Evolutionary conservation across 139 green algal genomes (phyloP).

Genomic region (Chlorella sp.): DNA sequence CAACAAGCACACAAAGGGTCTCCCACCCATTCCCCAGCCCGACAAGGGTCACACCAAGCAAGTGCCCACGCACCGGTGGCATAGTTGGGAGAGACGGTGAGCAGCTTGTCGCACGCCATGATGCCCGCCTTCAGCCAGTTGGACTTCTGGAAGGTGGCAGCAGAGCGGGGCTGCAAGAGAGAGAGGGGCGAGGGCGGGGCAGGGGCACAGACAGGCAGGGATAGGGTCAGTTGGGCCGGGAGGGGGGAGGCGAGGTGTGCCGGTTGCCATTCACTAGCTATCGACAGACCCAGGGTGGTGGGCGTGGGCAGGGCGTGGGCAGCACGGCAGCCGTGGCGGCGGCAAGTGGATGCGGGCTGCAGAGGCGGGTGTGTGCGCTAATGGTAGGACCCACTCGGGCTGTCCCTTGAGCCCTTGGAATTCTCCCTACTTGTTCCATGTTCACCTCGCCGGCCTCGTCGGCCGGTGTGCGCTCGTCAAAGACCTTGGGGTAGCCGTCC

Average conservation of each 20-base stretch:
- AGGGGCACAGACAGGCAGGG: neutral
- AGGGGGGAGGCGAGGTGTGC: neutral
- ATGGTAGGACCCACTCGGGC: too few species aligned
- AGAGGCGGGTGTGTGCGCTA: too few species aligned
- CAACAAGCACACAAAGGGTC: too few species aligned
- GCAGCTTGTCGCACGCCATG: constrained; percentile 86
- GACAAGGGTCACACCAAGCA: too few species aligned
- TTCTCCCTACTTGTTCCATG: too few species aligned
- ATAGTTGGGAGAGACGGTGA: constrained; percentile 99
- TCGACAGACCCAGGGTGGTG: too few species aligned
- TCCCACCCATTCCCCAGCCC: too few species aligned
- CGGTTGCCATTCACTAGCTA: too few species aligned
- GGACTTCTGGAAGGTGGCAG: constrained; percentile 83
- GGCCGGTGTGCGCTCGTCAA: constrained; percentile 58
- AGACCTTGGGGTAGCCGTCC: constrained; percentile 89
- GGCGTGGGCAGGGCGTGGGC: too few species aligned
- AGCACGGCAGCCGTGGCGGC: too few species aligned
- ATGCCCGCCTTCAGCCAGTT: constrained; percentile 98
- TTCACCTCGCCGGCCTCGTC: constrained; percentile 56
- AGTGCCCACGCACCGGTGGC: constrained; percentile 52
- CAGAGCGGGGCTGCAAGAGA: constrained; percentile 23
- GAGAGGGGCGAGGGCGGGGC: neutral
- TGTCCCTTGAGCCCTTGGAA: too few species aligned
- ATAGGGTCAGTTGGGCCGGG: neutral
- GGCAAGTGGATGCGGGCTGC: too few species aligned